phyloP scores from a whole-genome alignment of 2,329 filamentous ascomycete genomes.

The Monosporascus sp. region DNA sequence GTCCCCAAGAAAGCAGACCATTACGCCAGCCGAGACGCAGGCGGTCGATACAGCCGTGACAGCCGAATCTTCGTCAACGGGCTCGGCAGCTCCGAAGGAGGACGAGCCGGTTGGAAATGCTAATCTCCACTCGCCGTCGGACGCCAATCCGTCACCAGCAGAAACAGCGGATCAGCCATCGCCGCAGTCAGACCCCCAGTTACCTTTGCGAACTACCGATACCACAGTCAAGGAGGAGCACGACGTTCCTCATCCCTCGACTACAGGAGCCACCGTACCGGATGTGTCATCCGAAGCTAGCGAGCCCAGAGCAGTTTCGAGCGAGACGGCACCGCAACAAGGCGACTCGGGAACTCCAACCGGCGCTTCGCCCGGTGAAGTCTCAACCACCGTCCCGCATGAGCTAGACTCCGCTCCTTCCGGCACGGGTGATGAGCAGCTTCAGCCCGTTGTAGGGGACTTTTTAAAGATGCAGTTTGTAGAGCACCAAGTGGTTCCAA shows the following conservation, averaged over 20 bases:
- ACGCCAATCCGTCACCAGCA: background rate
- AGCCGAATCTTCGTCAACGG: background rate
- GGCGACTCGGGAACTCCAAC: conserved; percentile 1
- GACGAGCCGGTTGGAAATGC: background rate
- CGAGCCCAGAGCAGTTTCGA: background rate
- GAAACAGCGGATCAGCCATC: background rate
- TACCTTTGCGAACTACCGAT: background rate
- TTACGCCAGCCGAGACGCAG: conserved; percentile 18
- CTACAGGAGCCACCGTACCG: background rate
- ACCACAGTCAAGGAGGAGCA: background rate
- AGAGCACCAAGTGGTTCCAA: conserved; percentile 87
- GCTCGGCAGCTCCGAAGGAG: background rate
- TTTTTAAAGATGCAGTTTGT: conserved; percentile 95
- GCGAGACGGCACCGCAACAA: conserved; percentile 1
- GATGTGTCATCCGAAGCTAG: background rate
- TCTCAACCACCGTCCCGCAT: conserved; percentile 22
- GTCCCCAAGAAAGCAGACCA: conserved; percentile 43
- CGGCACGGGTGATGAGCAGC: conserved; percentile 10
- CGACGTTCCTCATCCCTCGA: background rate
- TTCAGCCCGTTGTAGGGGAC: conserved; percentile 81
- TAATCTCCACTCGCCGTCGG: background rate
- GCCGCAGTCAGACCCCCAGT: background rate
- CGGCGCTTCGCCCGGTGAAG: conserved; percentile 20
- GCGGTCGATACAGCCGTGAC: conserved; percentile 3
- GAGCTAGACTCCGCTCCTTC: conserved; percentile 10